phyloP scores from a whole-genome alignment of 108 stramenopile genomes.

The Skeletonema potamos region DNA sequence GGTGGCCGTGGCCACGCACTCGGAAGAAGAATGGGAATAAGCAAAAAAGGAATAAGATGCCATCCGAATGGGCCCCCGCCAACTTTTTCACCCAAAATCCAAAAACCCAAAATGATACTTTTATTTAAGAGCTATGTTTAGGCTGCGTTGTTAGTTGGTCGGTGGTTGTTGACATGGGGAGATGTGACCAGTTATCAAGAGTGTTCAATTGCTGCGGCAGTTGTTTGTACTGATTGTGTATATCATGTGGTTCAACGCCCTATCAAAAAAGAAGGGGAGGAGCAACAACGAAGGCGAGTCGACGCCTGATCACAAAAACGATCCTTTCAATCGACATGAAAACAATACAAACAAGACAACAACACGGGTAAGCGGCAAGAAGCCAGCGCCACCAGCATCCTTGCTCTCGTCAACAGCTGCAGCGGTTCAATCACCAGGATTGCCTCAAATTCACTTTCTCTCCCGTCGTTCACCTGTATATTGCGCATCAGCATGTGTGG shows the following conservation, averaged over 20 bases:
- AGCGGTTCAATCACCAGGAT: neutral
- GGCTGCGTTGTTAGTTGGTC: too few relatives aligned
- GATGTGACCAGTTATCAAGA: too few relatives aligned
- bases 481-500: constrained; percentile 67
- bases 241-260: neutral
- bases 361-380: neutral
- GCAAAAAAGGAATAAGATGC: too few relatives aligned
- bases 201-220: too few relatives aligned
- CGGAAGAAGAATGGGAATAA: too few relatives aligned
- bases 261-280: neutral
- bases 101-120: too few relatives aligned
- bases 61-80: too few relatives aligned
- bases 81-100: too few relatives aligned
- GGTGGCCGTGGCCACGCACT: too few relatives aligned
- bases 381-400: neutral
- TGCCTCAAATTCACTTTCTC: constrained; percentile 27
- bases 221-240: too few relatives aligned
- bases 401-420: constrained; percentile 2
- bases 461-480: constrained; percentile 76
- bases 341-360: neutral
- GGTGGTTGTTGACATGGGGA: too few relatives aligned
- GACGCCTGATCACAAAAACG: neutral
- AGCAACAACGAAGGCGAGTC: neutral
- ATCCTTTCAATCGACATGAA: neutral
- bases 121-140: too few relatives aligned